These are phyloP conservation scores for Fraxinus sp. DNA, from an alignment of 305 asterid genomes.

Conservation along the genomic window DNA sequence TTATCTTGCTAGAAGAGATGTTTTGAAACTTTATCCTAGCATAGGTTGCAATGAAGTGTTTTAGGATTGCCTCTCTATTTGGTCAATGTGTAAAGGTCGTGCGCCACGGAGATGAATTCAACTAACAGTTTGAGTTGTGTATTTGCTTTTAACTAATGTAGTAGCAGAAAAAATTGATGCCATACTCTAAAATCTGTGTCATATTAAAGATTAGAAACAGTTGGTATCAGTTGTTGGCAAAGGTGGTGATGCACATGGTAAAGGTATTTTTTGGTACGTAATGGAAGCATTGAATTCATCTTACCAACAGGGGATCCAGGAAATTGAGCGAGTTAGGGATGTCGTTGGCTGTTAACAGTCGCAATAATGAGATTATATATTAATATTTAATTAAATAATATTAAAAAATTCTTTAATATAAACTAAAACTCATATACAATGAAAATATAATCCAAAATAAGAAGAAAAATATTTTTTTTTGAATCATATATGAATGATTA, in stretches of 20 bases:
- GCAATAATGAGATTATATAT: no score
- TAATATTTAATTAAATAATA: no score
- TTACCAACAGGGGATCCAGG: no score
- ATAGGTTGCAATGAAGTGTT: conserved; percentile 28
- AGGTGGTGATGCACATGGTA: not conserved
- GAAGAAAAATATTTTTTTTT: no score
- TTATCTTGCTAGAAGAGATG: conserved; percentile 29
- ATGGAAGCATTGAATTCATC: not conserved
- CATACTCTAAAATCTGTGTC: not conserved
- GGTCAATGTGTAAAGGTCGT: conserved; percentile 17
- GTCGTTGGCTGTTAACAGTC: no score
- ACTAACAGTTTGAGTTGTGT: conserved; percentile 1
- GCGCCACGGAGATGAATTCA: conserved; percentile 19
- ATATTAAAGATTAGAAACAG: not conserved
- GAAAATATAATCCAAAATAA: no score
- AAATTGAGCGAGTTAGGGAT: no score
- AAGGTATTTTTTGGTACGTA: not conserved
- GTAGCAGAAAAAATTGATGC: not conserved
- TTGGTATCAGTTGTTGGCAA: not conserved
- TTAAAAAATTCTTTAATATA: no score
- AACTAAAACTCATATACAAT: no score
- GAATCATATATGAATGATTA: no score
- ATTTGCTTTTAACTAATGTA: not conserved
- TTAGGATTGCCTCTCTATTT: conserved; percentile 24
- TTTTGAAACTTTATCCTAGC: conserved; percentile 35